Evolutionary conservation across 2,329 filamentous ascomycete species (phyloP), one percentile per base, ranked within the genome.

Genomic region (Fusarium dlaminii): DNA sequence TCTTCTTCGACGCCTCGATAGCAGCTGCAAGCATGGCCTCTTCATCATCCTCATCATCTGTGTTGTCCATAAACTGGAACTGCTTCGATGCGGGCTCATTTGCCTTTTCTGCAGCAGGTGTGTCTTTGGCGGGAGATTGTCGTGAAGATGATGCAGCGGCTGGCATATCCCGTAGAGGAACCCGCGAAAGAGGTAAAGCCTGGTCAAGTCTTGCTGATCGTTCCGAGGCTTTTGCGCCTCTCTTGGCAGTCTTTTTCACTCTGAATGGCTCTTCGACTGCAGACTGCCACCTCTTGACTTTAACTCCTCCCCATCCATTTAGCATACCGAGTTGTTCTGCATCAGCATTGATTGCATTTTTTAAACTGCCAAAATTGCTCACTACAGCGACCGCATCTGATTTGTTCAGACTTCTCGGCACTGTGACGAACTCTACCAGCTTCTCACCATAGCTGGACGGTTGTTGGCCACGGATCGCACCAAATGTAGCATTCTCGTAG

Each of bases 231-330:
- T 78, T 79, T 49, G 78, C 66, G 30, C 73, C 74, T 40, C 81
- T 76, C 79, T 85, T 93, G n/a, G 88, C 89, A 5, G 93, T 89
- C 78, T 92, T 93, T 77, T 91, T 90, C 10, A 92, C 90, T 66
- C 94, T 86, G 77, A 98, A 98, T 1, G 94, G 94, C 82, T 97
- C 95, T 68, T 94, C 90, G 4, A 98, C 93, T 15, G 93, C 92
- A 64, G 87, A 89, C 75, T 89, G 92, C 96, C 96, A 98, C 66
- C 91, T 90, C 82, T 93, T 92, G 29, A 98, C 94, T 83, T 99
- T 99, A 84, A 94, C 95, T 83, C 97, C 94, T 39, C 96, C 96
- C 95, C 95, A 99, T 2, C 96, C 96, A 36, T 92, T 89, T n/a
- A 99, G 90, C 71, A 94, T 85, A 20, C 91, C 90, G 40, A 99